A percentile compares a stretch with the other conserved stretches of the same genome.
Conservation (phyloP, 805 yeast species). For the Ogataea minuta region DNA sequence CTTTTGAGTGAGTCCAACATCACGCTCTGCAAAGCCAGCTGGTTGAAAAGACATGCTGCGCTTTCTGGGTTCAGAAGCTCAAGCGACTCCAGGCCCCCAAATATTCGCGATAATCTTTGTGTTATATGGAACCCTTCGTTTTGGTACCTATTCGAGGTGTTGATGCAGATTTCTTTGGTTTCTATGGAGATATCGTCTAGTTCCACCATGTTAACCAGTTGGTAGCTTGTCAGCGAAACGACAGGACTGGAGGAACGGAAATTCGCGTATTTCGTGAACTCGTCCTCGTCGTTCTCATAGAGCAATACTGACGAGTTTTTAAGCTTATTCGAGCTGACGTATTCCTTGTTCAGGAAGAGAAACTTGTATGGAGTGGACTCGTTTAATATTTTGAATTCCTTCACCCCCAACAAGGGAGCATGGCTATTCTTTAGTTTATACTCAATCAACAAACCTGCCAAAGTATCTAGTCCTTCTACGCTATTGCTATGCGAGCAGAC, state of each 20-base stretch:
- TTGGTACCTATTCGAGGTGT: slow-evolving; percentile 12
- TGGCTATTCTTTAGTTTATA: slow-evolving; percentile 11
- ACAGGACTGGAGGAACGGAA: background rate
- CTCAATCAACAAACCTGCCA: slow-evolving; percentile 17
- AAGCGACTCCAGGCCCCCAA: slow-evolving; percentile 13
- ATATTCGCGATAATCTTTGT: slow-evolving; percentile 2
- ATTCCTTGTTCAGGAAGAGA: slow-evolving; percentile 14
- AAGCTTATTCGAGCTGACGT: slow-evolving; percentile 4
- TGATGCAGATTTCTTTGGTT: slow-evolving; percentile 18
- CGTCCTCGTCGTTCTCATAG: slow-evolving; percentile 22
- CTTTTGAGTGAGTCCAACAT: slow-evolving; percentile 15
- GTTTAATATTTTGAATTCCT: slow-evolving; percentile 14
- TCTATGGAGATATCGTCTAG: slow-evolving; percentile 17
- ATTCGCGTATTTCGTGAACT: slow-evolving; percentile 8
- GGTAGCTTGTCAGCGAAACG: slow-evolving; percentile 14
- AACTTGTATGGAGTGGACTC: slow-evolving; percentile 13
- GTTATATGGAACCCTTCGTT: slow-evolving; percentile 10
- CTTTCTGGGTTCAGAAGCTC: slow-evolving; percentile 20
- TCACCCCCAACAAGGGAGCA: slow-evolving; percentile 20
- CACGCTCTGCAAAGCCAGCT: slow-evolving; percentile 21
- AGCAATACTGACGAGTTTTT: slow-evolving; percentile 12
- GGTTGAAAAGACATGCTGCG: slow-evolving; percentile 9
- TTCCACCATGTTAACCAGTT: slow-evolving; percentile 12
- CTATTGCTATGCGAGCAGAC: slow-evolving; percentile 12
- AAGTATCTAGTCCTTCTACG: slow-evolving; percentile 9